Percentiles rank a stretch among this genome's conserved stretches.
phyloP scores from a whole-genome alignment of 2,329 filamentous ascomycete species.

The Apiospora aurea region DNA sequence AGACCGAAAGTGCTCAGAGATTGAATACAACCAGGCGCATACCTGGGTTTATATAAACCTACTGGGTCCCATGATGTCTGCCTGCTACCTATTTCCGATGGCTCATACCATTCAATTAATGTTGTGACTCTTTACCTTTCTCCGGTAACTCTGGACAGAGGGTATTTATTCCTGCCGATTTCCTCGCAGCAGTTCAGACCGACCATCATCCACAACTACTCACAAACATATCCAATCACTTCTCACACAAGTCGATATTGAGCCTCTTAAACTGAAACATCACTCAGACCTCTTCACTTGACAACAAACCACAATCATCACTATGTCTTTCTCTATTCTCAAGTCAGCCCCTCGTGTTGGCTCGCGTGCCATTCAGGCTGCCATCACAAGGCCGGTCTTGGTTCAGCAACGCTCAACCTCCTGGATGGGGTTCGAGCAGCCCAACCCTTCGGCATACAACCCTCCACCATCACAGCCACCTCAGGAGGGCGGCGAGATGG shows the following conservation, averaged over 20 bases:
- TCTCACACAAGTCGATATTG: background rate
- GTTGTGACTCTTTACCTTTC: background rate
- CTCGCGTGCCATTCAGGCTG: no score
- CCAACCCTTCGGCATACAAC: background rate
- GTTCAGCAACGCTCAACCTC: background rate
- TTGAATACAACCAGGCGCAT: background rate
- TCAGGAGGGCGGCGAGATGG: background rate
- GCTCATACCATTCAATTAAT: background rate
- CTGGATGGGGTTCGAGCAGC: background rate
- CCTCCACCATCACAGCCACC: background rate
- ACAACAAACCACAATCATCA: background rate
- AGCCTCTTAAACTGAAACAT: background rate
- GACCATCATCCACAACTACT: background rate
- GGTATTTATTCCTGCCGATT: background rate
- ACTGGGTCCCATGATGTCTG: background rate
- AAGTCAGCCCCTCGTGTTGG: background rate
- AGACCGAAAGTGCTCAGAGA: background rate
- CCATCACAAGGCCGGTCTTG: background rate
- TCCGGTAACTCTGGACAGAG: background rate
- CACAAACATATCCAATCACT: background rate
- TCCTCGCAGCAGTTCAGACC: background rate
- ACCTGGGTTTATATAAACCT: background rate
- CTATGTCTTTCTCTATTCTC: background rate
- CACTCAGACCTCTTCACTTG: background rate
- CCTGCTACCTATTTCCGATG: background rate